These are phyloP conservation scores for Ceratocystis eucalypticola DNA, from an alignment of 2,329 filamentous ascomycete species.

Conservation along the genomic window DNA sequence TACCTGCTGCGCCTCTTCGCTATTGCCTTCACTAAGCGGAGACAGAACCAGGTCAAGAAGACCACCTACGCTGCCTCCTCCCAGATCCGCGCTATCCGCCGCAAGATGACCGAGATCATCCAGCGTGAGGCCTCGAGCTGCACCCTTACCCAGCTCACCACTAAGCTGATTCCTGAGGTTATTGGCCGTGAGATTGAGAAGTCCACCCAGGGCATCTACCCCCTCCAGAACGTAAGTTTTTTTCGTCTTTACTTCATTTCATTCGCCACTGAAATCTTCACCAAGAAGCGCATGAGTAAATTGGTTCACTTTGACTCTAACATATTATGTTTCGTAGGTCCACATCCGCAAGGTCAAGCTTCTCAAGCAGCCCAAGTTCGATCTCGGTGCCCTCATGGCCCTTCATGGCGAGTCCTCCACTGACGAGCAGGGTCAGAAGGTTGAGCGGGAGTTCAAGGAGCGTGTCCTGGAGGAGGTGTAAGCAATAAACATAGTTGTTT, in stretches of 20 bases:
- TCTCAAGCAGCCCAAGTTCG: constrained; percentile 97
- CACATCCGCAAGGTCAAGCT: constrained; percentile 99
- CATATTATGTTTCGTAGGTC: constrained; percentile 48
- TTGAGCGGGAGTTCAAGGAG: constrained; percentile 99
- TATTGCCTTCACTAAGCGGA: constrained; percentile 98
- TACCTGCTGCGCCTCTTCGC: constrained; percentile 98
- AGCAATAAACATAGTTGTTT: constrained; percentile 29
- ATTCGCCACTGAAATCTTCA: not conserved
- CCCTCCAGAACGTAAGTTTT: constrained; percentile 81
- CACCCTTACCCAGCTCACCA: constrained; percentile 90
- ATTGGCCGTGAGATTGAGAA: constrained; percentile 99
- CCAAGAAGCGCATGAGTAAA: not conserved
- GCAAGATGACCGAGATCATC: constrained; percentile 99
- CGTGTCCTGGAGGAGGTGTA: constrained; percentile 86
- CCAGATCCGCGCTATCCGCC: constrained; percentile 94
- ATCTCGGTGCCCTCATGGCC: constrained; percentile 87
- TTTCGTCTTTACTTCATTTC: not conserved
- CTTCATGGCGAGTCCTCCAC: constrained; percentile 95
- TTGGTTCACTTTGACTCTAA: not conserved
- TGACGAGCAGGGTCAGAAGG: constrained; percentile 96
- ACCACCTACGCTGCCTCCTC: constrained; percentile 96
- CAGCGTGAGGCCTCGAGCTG: constrained; percentile 86
- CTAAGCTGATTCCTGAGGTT: constrained; percentile 98
- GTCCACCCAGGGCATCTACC: constrained; percentile 98
- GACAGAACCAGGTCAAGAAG: constrained; percentile 99